Conservation (phyloP, 805 yeast species). For the Wickerhamomyces kurtzmanii region DNA sequence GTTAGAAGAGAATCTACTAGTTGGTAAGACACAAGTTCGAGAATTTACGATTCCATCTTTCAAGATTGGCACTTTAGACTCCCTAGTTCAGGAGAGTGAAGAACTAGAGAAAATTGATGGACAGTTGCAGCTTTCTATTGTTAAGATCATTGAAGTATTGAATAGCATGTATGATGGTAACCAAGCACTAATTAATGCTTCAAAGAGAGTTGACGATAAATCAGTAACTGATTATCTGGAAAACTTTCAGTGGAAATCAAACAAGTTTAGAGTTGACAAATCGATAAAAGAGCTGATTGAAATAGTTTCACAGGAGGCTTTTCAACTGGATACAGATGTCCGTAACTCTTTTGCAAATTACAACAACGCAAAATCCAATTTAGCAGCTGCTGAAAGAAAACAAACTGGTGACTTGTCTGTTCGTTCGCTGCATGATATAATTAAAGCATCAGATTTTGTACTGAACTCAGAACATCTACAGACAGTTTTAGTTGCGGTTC, state of each 20-base stretch:
- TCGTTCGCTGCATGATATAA: conserved; percentile 83
- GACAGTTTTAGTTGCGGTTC: conserved; percentile 85
- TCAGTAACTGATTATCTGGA: conserved; percentile 58
- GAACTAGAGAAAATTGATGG: conserved; percentile 75
- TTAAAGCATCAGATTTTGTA: conserved; percentile 75
- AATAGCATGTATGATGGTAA: conserved; percentile 33
- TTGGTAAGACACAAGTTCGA: conserved; percentile 48
- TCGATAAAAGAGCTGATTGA: conserved; percentile 69
- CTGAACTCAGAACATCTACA: conserved; percentile 77
- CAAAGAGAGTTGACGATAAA: conserved; percentile 41
- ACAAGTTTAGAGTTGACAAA: conserved; percentile 79
- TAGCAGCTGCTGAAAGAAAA: conserved; percentile 85
- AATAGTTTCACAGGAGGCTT: conserved; percentile 64
- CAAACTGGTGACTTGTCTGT: conserved; percentile 90
- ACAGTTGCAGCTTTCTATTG: conserved; percentile 61
- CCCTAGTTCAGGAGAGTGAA: conserved; percentile 83
- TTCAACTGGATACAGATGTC: conserved; percentile 78
- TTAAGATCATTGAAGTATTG: conserved; percentile 72
- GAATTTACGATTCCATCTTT: conserved; percentile 67
- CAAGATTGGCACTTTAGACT: conserved; percentile 91
- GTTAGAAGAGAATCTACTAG: conserved; percentile 45
- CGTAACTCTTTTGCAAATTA: conserved; percentile 66
- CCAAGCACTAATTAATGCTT: conserved; percentile 30
- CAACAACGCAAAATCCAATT: conserved; percentile 73
- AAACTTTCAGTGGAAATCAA: conserved; percentile 78